A percentile compares a stretch with the other conserved stretches of the same genome.
phyloP scores from a whole-genome alignment of 257 asterid species.

The Gardenia jasminoides region DNA sequence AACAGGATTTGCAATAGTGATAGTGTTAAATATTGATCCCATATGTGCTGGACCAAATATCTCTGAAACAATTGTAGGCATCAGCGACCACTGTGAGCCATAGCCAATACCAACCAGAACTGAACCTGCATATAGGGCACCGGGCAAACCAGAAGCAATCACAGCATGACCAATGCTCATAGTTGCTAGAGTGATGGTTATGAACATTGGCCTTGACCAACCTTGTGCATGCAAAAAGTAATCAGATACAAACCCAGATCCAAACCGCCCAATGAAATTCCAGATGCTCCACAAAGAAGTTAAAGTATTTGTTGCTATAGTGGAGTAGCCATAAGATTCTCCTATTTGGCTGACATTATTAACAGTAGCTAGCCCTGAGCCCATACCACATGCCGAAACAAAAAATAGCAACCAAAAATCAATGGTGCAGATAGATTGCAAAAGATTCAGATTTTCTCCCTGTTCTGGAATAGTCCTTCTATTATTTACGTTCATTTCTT shows the following conservation, averaged over 20 bases:
- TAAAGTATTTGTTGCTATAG: conserved; percentile 53
- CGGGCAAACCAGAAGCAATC: conserved; percentile 64
- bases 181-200: conserved; percentile 50
- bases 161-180: conserved; percentile 70
- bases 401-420: conserved; percentile 76
- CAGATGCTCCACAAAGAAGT: conserved; percentile 92
- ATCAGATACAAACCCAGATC: conserved; percentile 78
- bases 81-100: conserved; percentile 93
- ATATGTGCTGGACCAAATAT: conserved; percentile 65
- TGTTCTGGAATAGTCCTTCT: conserved; percentile 9
- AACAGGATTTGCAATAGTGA: conserved; percentile 69
- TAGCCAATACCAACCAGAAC: conserved; percentile 76
- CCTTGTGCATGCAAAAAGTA: conserved; percentile 53
- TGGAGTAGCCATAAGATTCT: conserved; percentile 69
- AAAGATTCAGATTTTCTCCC: conserved; percentile 46
- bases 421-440: conserved; percentile 58
- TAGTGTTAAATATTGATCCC: conserved; percentile 83
- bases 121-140: conserved; percentile 66
- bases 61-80: conserved; percentile 85
- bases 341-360: conserved; percentile 94
- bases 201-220: conserved; percentile 69
- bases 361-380: conserved; percentile 86
- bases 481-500: conserved; percentile 32
- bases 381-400: conserved; percentile 85
- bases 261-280: conserved; percentile 88